phyloP scores from a whole-genome alignment of 2,329 filamentous ascomycete species.

The Xylaria sp. region DNA sequence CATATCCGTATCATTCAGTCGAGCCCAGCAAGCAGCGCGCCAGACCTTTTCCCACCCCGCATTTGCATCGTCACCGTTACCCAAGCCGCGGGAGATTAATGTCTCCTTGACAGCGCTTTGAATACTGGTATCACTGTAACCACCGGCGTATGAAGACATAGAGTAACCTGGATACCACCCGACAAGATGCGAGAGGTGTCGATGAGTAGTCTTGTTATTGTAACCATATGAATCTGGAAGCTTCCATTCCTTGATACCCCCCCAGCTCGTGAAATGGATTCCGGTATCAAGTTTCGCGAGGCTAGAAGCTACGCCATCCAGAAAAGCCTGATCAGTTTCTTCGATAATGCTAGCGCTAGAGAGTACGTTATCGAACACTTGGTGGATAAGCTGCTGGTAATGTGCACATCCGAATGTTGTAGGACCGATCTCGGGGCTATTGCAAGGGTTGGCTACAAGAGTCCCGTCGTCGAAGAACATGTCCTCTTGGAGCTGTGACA shows the following conservation, averaged over 20 bases:
- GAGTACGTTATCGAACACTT: slow-evolving; percentile 55
- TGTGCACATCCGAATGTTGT: slow-evolving; percentile 66
- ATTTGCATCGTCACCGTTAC: slow-evolving; percentile 57
- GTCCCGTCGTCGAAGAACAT: slow-evolving; percentile 61
- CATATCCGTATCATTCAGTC: slow-evolving; percentile 61
- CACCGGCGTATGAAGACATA: slow-evolving; percentile 56
- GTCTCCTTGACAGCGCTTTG: slow-evolving; percentile 58
- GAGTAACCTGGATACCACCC: slow-evolving; percentile 67
- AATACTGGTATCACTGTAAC: slow-evolving; percentile 57
- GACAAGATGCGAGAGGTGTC: slow-evolving; percentile 65
- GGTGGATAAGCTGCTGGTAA: slow-evolving; percentile 63
- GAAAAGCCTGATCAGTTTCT: slow-evolving; percentile 48
- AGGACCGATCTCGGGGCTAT: slow-evolving; percentile 67
- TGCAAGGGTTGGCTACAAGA: slow-evolving; percentile 68
- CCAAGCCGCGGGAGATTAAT: slow-evolving; percentile 59
- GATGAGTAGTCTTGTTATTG: slow-evolving; percentile 47
- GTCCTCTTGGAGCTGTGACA: slow-evolving; percentile 64
- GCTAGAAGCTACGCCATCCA: slow-evolving; percentile 53
- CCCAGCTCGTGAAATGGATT: slow-evolving; percentile 48
- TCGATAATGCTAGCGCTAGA: slow-evolving; percentile 40
- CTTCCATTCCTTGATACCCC: slow-evolving; percentile 53
- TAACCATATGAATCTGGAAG: slow-evolving; percentile 48
- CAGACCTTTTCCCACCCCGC: slow-evolving; percentile 69
- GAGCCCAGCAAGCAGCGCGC: slow-evolving; percentile 66
- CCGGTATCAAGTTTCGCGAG: slow-evolving; percentile 52